Conservation (phyloP, 768 basidiomycete genomes). For the Suillus subalutaceus region DNA sequence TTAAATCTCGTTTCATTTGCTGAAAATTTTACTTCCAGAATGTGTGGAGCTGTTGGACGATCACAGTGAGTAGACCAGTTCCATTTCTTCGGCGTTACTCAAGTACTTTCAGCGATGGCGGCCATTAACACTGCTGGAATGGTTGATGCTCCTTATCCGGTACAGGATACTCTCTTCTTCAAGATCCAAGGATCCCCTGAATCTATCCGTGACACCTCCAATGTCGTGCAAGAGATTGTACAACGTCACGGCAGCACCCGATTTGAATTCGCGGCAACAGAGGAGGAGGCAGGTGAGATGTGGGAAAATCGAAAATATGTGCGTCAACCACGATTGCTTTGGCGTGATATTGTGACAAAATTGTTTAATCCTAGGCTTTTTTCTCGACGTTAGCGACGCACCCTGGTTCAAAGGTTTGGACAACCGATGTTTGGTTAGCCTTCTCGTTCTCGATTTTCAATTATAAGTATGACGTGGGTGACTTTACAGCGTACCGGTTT, state of each 20-base stretch:
- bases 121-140: slow-evolving; percentile 74
- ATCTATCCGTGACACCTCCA: slow-evolving; percentile 59
- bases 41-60: slow-evolving; percentile 89
- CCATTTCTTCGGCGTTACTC: neutral
- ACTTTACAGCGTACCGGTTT: slow-evolving; percentile 62
- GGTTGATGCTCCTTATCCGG: slow-evolving; percentile 62
- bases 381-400: slow-evolving; percentile 67
- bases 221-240: slow-evolving; percentile 61
- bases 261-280: slow-evolving; percentile 74
- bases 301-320: slow-evolving; percentile 88
- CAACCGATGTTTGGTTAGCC: slow-evolving; percentile 85
- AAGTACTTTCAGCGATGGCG: slow-evolving; percentile 58
- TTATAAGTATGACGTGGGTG: neutral
- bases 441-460: neutral
- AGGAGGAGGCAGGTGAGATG: slow-evolving; percentile 73
- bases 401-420: slow-evolving; percentile 75
- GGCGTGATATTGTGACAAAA: neutral
- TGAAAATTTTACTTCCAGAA: slow-evolving; percentile 45
- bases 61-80: slow-evolving; percentile 46
- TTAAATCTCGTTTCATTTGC: slow-evolving; percentile 1
- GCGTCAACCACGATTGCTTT: neutral
- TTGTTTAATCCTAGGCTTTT: slow-evolving; percentile 37
- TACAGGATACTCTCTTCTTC: slow-evolving; percentile 84
- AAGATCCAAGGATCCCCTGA: slow-evolving; percentile 82
- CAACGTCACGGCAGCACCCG: slow-evolving; percentile 66